phyloP scores from a whole-genome alignment of 2,329 filamentous ascomycete genomes.

The Lachnellula hyalina region DNA sequence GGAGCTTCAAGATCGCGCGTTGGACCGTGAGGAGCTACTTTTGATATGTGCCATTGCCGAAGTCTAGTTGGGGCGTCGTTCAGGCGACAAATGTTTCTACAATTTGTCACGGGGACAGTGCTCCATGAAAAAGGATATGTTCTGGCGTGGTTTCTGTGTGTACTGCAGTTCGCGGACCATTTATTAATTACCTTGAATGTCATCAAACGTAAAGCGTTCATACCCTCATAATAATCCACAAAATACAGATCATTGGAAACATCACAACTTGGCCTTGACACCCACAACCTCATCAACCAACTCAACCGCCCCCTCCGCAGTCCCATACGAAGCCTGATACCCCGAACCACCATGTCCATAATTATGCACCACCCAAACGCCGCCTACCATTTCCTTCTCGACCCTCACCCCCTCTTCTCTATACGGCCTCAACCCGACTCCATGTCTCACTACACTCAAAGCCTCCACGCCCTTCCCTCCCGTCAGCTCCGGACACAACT shows the following conservation, averaged over 20 bases:
- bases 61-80: no score
- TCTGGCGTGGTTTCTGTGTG: no score
- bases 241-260: background rate
- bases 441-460: constrained; percentile 59
- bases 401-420: constrained; percentile 55
- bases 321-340: constrained; percentile 62
- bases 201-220: no score
- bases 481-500: constrained; percentile 49
- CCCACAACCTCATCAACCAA: constrained; percentile 51
- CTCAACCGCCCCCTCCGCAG: constrained; percentile 59
- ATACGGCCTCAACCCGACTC: constrained; percentile 61
- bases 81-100: no score
- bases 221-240: no score
- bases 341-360: constrained; percentile 60
- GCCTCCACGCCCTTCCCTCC: constrained; percentile 54
- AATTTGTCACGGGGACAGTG: no score
- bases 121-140: no score
- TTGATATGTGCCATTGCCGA: no score
- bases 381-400: constrained; percentile 55
- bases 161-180: no score
- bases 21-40: no score
- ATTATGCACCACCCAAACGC: constrained; percentile 52
- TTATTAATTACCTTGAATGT: no score
- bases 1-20: no score
- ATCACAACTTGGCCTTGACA: background rate